These are phyloP conservation scores for Trichoderma arundinaceum DNA, from an alignment of 2,329 filamentous ascomycete species.

Conservation along the genomic window DNA sequence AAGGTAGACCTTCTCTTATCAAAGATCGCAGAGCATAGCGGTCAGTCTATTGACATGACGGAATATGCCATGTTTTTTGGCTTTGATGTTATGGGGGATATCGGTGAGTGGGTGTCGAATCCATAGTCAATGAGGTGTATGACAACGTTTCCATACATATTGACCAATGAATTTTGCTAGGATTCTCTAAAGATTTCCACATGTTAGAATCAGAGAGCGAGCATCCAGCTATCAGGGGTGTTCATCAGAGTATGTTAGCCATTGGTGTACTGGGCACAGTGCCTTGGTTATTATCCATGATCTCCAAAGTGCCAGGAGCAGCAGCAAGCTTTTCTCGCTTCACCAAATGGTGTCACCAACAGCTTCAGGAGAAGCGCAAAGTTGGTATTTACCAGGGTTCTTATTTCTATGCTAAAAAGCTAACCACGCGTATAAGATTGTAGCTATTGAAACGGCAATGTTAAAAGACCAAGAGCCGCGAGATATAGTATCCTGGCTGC, in stretches of 20 bases:
- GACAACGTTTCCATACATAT: background rate
- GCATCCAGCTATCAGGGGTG: conserved; percentile 18
- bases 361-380: conserved; percentile 31
- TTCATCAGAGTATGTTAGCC: conserved; percentile 20
- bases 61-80: conserved; percentile 46
- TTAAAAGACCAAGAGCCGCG: conserved; percentile 10
- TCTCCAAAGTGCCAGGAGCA: conserved; percentile 46
- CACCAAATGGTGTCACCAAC: conserved; percentile 39
- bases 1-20: conserved; percentile 21
- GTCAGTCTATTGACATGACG: conserved; percentile 39
- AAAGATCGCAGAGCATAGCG: conserved; percentile 22
- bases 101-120: conserved; percentile 36
- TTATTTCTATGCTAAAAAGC: background rate
- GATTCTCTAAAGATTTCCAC: conserved; percentile 21
- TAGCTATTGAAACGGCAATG: background rate
- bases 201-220: conserved; percentile 10
- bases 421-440: background rate
- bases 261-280: conserved; percentile 8
- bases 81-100: conserved; percentile 51
- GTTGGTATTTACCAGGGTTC: background rate
- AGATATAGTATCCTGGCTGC: conserved; percentile 24
- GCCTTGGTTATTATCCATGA: conserved; percentile 38
- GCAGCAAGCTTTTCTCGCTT: conserved; percentile 37
- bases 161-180: background rate
- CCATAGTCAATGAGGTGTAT: background rate